Evolutionary conservation across 495 filamentous ascomycete species (phyloP), one percentile per base, ranked within the genome.

Genomic region (Aspergillus homomorphus): DNA sequence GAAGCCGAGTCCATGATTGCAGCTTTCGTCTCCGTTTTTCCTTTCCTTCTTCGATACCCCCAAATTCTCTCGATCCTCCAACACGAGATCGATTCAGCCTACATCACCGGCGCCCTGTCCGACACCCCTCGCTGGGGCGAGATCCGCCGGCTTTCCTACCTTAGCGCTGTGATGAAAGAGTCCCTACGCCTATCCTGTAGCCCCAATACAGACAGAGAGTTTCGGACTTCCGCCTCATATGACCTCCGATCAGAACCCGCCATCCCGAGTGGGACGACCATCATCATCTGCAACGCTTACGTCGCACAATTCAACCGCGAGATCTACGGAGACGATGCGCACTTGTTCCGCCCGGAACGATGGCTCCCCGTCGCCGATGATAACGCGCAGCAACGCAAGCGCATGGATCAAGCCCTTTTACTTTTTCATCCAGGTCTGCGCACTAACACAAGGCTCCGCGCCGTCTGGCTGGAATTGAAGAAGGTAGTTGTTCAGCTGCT

Each of bases 281-380:
- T 64, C 8, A 61, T 78, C 0, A 62, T 57, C 19, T 66, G 63
- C 50, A 66, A 65, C 46, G 46, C 63, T 0, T 63, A 64, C 24
- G 64, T 57, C 2, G n/a, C 69, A 2, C 60, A 69, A n/a, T 62
- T 70, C 12, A 56, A 74, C 24, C 61, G 62, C 12, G 62, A 62
- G 7, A 58, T 82, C 0, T 86, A 76, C 53, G 83, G 83, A 1
- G 63, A 69, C 15, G 77, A 84, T 56, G 69, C 70, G 3, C 66
- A 77, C 49, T 30, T 59, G 2, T 86, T 81, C 53, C 66, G 76
- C 2, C 82, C 84, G 0, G 82, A 81, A 55, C 64, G 82, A 33
- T 86, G 82, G 82, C 69, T 84, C 7, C 45, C 12, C 30, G 38
- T 50, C 7, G n/a, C n/a, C n/a, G n/a, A n/a, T n/a, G n/a, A n/a